These are phyloP conservation scores for Chaetomium sp. DNA, from an alignment of 2,329 filamentous ascomycete species.

Conservation along the genomic window DNA sequence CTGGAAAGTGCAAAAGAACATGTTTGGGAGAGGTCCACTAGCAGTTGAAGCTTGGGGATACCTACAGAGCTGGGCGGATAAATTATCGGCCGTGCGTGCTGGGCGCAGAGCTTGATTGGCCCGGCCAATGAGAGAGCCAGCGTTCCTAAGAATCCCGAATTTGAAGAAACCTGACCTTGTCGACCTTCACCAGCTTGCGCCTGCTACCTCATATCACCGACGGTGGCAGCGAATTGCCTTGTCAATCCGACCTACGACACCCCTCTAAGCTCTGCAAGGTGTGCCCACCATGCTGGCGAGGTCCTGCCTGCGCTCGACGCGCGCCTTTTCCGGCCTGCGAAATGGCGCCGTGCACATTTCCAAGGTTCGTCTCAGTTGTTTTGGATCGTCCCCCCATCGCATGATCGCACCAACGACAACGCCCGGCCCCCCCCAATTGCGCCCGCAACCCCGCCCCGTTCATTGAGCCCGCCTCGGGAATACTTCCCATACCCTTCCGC, in stretches of 20 bases:
- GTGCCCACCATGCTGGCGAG: conserved; percentile 84
- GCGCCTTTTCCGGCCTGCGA: conserved; percentile 77
- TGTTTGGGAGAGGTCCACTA: neutral
- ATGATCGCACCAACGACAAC: conserved; percentile 22
- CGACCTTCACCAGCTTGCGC: conserved; percentile 35
- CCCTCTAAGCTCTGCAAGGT: conserved; percentile 45
- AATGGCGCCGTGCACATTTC: conserved; percentile 71
- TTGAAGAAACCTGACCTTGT: conserved; percentile 37
- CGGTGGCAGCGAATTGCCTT: conserved; percentile 46
- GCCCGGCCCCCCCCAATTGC: conserved; percentile 28
- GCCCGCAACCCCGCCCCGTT: conserved; percentile 11
- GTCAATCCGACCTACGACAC: conserved; percentile 40
- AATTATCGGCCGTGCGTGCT: conserved; percentile 30
- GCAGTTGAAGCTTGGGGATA: neutral
- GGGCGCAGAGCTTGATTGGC: conserved; percentile 27
- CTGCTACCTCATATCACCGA: conserved; percentile 37
- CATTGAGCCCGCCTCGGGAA: conserved; percentile 13
- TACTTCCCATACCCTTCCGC: conserved; percentile 2
- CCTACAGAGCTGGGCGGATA: conserved; percentile 26
- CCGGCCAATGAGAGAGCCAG: conserved; percentile 32
- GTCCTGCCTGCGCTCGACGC: conserved; percentile 85
- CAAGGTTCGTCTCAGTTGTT: conserved; percentile 62
- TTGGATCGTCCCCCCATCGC: conserved; percentile 17
- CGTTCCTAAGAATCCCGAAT: conserved; percentile 39
- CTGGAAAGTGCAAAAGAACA: neutral